Conservation (phyloP, 2,329 filamentous ascomycete genomes). For the Pseudonectria foliicola region DNA sequence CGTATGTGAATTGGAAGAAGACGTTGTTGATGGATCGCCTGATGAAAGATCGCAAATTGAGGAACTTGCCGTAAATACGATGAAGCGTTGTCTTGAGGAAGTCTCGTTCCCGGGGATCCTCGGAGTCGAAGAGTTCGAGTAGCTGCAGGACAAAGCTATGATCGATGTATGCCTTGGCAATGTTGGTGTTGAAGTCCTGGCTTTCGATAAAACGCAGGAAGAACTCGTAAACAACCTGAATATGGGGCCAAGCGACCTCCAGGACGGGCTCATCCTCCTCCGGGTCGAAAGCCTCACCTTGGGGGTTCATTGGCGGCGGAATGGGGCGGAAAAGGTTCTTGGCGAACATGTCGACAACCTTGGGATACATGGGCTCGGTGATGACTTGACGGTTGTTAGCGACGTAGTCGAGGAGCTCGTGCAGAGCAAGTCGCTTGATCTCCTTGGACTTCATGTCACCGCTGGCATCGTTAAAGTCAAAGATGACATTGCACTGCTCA, state of each 20-base stretch:
- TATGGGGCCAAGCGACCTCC: conserved; percentile 98
- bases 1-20: conserved; percentile 99
- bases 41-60: conserved; percentile 96
- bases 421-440: conserved; percentile 92
- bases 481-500: conserved; percentile 99
- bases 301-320: conserved; percentile 92
- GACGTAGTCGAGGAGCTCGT: conserved; percentile 95
- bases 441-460: conserved; percentile 99
- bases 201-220: conserved; percentile 98
- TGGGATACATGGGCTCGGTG: conserved; percentile 97
- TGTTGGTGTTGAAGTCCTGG: conserved; percentile 99
- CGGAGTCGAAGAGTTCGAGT: conserved; percentile 96
- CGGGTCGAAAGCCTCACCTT: conserved; percentile 96
- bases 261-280: conserved; percentile 97
- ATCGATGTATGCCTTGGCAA: conserved; percentile 97
- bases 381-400: conserved; percentile 98
- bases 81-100: conserved; percentile 98
- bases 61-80: conserved; percentile 97
- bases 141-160: conserved; percentile 95
- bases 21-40: conserved; percentile 99
- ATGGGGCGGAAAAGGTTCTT: conserved; percentile 98
- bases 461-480: conserved; percentile 97
- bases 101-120: conserved; percentile 92
- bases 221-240: conserved; percentile 99
- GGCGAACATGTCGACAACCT: conserved; percentile 97